Evolutionary conservation across 2,329 filamentous ascomycete species (phyloP), one percentile per base, ranked within the genome.

Genomic region (Diaporthe vaccinii): DNA sequence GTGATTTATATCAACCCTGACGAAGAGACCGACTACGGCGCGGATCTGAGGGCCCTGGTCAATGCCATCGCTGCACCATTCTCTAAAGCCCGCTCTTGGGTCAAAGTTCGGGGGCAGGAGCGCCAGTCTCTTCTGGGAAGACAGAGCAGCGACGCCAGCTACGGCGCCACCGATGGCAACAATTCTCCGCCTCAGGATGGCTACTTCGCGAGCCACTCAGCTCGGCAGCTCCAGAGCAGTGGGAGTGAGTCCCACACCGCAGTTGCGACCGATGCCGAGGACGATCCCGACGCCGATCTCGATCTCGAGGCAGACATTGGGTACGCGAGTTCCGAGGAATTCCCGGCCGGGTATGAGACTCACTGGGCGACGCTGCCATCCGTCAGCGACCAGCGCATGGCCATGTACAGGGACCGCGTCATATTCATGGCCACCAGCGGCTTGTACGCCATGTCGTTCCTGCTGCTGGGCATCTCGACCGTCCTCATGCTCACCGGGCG

Each of bases 1-100:
- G 89, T 91, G 59, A 92, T 97, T 78, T 95, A 94, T 79, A 86
- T 96, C 75, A 89, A 96, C 80, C 94, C 94, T 0, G 89, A 94
- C 78, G 90, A 90, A 1, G 86, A 88, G 14, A 80, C 84, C 25
- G 85, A 94, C 73, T 73, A 73, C 7, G 49, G 71, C 49, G 91
- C 93, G 0, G 92, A 93, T 20, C 84, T 94, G 49, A 87, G 89
- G 36, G 89, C 90, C 51, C 83, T 95, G 36, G 87, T 90, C 75
- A 85, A 83, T 51, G 84, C 91, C 36, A 82, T 91, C 58, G 82
- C 84, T 4, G 81, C 82, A 15, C 89, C 90, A 5, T 83, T 90
- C 51, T 86, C 85, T 74, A 91, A 85, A 78, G 87, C 88, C 10
- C 88, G 84, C 75, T 82, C 82, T 46, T 91, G 89, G 89, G 85